Evolutionary conservation across 768 basidiomycete genomes (phyloP).

Genomic region (Gymnopilus junonius): DNA sequence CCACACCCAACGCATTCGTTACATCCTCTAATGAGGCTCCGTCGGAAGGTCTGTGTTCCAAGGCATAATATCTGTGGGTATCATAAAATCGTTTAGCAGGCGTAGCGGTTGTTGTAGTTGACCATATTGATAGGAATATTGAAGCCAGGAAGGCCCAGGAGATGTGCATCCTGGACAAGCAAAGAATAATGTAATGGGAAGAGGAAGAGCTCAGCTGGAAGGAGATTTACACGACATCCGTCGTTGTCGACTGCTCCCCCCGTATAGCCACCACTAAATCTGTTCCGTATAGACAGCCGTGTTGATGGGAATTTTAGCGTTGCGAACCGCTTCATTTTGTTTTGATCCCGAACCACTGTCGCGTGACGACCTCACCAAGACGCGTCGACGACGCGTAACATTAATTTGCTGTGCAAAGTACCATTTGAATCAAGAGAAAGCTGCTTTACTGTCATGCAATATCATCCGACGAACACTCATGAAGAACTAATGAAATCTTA

Average conservation of each 20-base stretch:
- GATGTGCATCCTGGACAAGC: conserved; percentile 27
- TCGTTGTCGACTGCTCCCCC: conserved; percentile 9
- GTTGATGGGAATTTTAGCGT: conserved; percentile 16
- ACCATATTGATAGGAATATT: conserved; percentile 16
- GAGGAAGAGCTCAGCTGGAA: conserved; percentile 7
- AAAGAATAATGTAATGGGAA: conserved; percentile 24
- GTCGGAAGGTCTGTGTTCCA: conserved; percentile 63
- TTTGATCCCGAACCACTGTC: background rate
- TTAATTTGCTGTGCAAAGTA: background rate
- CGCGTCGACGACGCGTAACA: background rate
- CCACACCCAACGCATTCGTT: conserved; percentile 66
- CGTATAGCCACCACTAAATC: conserved; percentile 20
- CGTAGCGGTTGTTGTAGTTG: conserved; percentile 31
- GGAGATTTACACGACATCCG: conserved; percentile 15
- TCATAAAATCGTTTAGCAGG: conserved; percentile 58
- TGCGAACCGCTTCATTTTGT: background rate
- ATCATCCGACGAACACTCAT: too few species aligned
- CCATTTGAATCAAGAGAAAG: too few species aligned
- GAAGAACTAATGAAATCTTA: too few species aligned
- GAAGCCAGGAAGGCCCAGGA: conserved; percentile 26
- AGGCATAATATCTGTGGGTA: conserved; percentile 81
- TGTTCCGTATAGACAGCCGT: conserved; percentile 4
- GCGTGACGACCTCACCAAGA: background rate
- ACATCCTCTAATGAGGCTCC: conserved; percentile 62
- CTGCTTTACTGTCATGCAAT: too few species aligned